These are phyloP conservation scores for Gleditsia sinensis DNA, from an alignment of 306 rosid species.

Conservation along the genomic window DNA sequence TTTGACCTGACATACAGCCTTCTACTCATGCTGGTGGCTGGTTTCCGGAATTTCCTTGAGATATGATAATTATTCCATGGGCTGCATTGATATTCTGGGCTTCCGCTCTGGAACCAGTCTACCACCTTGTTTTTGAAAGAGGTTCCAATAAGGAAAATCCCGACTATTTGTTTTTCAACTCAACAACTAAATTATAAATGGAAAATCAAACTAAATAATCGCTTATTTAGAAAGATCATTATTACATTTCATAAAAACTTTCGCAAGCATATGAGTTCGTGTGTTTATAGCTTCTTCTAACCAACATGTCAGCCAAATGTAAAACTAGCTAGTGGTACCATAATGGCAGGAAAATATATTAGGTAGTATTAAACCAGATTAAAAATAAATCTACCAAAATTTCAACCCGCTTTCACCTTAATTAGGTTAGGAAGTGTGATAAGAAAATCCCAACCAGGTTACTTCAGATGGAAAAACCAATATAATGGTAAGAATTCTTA, in stretches of 20 bases:
- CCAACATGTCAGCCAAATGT: background rate
- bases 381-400: background rate
- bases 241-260: background rate
- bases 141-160: slow-evolving; percentile 36
- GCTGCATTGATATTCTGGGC: slow-evolving; percentile 6
- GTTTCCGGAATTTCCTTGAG: slow-evolving; percentile 29
- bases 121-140: slow-evolving; percentile 30
- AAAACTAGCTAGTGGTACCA: slow-evolving; percentile 11
- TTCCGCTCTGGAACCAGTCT: slow-evolving; percentile 22
- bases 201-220: slow-evolving; percentile 23
- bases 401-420: background rate
- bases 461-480: background rate
- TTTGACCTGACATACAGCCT: slow-evolving; percentile 46
- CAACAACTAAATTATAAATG: slow-evolving; percentile 24
- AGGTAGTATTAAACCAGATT: background rate
- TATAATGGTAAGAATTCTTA: slow-evolving; percentile 13
- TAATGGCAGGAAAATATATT: slow-evolving; percentile 9
- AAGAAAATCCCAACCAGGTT: background rate
- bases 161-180: slow-evolving; percentile 32
- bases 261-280: background rate
- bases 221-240: background rate
- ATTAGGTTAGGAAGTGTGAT: background rate
- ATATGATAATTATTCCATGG: slow-evolving; percentile 48
- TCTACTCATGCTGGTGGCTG: slow-evolving; percentile 37
- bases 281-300: background rate